Evolutionary conservation across 2,329 filamentous ascomycete species (phyloP).

Genomic region (Aspergillus versicolor): DNA sequence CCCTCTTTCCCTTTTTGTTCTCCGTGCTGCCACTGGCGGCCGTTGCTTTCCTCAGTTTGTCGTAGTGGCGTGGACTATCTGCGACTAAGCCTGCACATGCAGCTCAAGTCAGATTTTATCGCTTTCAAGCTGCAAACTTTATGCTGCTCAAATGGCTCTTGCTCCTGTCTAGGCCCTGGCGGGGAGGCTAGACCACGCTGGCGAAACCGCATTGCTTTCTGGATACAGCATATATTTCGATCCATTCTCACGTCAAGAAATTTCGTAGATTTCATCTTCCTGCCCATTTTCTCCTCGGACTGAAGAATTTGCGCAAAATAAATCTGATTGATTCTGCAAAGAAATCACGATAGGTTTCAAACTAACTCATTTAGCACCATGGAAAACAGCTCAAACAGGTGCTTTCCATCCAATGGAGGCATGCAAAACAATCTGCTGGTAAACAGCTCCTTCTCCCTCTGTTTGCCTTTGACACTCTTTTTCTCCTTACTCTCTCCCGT

Average conservation of each 20-base stretch:
- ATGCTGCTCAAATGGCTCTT: neutral
- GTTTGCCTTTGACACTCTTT: neutral
- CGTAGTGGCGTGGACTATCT: neutral
- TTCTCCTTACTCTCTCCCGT: neutral
- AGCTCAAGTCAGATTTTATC: slow-evolving; percentile 12
- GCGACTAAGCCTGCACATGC: slow-evolving; percentile 9
- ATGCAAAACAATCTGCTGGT: too few relatives aligned
- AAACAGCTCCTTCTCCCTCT: too few relatives aligned
- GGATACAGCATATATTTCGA: neutral
- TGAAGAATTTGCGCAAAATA: neutral
- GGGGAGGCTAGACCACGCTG: neutral
- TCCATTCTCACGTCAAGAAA: neutral
- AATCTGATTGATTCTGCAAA: neutral
- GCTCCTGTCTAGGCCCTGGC: slow-evolving; percentile 1
- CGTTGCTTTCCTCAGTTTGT: slow-evolving; percentile 1
- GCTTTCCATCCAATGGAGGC: too few relatives aligned
- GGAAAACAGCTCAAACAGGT: neutral
- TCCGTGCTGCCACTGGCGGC: neutral
- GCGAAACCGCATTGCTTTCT: neutral
- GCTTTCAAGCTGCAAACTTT: slow-evolving; percentile 8
- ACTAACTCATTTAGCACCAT: neutral
- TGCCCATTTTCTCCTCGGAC: neutral
- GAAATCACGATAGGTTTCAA: neutral
- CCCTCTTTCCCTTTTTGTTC: neutral
- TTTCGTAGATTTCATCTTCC: neutral